Evolutionary conservation across 2,329 filamentous ascomycete species (phyloP), one percentile per base, ranked within the genome.

Genomic region (Paramyrothecium roridum): DNA sequence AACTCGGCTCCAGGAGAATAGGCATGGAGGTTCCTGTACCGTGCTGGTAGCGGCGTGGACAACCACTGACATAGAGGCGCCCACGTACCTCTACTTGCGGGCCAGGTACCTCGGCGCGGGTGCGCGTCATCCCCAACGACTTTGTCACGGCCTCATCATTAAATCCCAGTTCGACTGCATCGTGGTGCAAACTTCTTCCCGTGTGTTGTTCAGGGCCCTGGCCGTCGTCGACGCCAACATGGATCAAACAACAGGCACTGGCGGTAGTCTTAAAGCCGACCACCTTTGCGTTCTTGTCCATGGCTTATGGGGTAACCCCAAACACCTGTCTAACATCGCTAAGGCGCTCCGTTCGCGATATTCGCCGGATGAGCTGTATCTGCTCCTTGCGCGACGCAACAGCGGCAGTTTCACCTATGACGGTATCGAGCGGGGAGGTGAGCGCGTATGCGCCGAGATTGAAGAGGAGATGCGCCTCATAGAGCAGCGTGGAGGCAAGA

Each of bases 221-320:
- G 26, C 26, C 10, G 26, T 30, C 26, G 16, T 43, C n/a, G 37
- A 17, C 12, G 37, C 37, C n/a, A 19, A 17, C 13, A 43, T 43
- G 37, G 37, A 43, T 13, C 37, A 6, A 43, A 19, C 37, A 65
- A 78, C 73, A 57, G 81, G 82, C 65, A 78, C 73, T 57, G 81
- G 82, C 59, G 80, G 80, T 60, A 79, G 73, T 65, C 53, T 67
- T 48, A 73, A 80, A 56, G 85, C 87, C 50, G 80, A 88, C 61
- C 90, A 93, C 70, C 83, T 93, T 58, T 89, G 86, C 65, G 88
- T 93, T 46, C 78, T 93, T 48, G 86, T 92, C 52, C 90, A 93
- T 68, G 84, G 90, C 74, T 86, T 89, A 82, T 93, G 90, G 90
- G 90, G 90, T 20, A 90, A 91, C 60, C 90, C 90, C 1, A 77